Evolutionary conservation across 768 basidiomycete species (phyloP), one percentile per base, ranked within the genome.

Genomic region (Steccherinum ochraceum): DNA sequence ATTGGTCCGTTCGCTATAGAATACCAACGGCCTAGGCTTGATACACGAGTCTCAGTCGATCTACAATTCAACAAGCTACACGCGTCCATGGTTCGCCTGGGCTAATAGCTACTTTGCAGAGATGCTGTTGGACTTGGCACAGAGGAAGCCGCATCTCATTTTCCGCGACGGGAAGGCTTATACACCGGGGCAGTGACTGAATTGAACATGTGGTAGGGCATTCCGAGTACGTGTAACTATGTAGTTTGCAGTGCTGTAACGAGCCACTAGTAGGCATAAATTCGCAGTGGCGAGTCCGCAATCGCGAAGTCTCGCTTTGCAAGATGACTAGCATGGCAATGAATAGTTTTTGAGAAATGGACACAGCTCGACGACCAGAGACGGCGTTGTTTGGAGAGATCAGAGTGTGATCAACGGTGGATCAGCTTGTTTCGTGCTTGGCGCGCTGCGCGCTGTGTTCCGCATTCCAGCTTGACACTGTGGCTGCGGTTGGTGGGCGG

Each of bases 31-130:
- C 2, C 73, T 89, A 12, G 87, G 87, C n/a, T 68, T 89, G 40
- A 84, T 89, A 42, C 87, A 89, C 61, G 87, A 90, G 64, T 84
- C 83, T 1, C 76, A 81, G 57, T 76, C 75, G 7, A 83, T 89
- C 51, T 82, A 83, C 64, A 65, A 80, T 26, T 57, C 64, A 18
- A 67, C 66, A 13, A 72, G 73, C 23, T 88, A 85, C 59, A 87
- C 84, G 27, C 74, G 86, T 19, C 73, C 80, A 18, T 89, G 86
- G 86, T 89, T 89, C 64, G 86, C 87, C 19, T 89, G 86, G 86
- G 87, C 82, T 12, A 88, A 87, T 63, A 85, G 84, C 65, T 90
- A 84, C 64, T 89, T 89, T 60, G 80, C 87, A 27, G 87, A 89
- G 69, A 87, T 89, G 84, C 69, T 89, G 18, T 66, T 89, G 49